A percentile compares a stretch with the other conserved stretches of the same genome.
Evolutionary conservation across 2,329 filamentous ascomycete genomes (phyloP).

Genomic region (Elsinoe australis): DNA sequence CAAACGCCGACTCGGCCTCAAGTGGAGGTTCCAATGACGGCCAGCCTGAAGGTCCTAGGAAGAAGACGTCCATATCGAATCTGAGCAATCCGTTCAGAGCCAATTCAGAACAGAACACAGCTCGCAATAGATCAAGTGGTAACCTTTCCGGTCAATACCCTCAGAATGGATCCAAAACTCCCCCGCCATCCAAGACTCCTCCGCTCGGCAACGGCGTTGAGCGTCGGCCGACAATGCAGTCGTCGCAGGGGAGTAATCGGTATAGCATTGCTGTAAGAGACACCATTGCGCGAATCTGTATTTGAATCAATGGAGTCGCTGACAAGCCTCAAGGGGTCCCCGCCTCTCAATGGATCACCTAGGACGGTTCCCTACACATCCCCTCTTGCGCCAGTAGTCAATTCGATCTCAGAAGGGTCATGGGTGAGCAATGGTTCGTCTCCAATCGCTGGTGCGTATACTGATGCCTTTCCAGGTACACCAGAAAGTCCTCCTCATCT

Average conservation of each 20-base stretch:
- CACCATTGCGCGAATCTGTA: slow-evolving; percentile 3
- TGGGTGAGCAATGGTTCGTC: slow-evolving; percentile 55
- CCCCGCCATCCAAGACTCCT: slow-evolving; percentile 29
- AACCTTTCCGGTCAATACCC: slow-evolving; percentile 54
- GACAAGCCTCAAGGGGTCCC: slow-evolving; percentile 30
- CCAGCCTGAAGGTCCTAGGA: slow-evolving; percentile 47
- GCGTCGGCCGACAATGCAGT: slow-evolving; percentile 25
- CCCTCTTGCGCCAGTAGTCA: slow-evolving; percentile 69
- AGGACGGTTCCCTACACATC: slow-evolving; percentile 48
- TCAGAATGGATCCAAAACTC: slow-evolving; percentile 35
- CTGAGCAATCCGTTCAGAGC: slow-evolving; percentile 47
- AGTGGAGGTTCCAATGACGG: slow-evolving; percentile 24
- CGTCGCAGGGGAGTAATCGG: slow-evolving; percentile 43
- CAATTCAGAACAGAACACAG: slow-evolving; percentile 29
- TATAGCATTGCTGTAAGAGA: slow-evolving; percentile 47
- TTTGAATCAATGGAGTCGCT: slow-evolving; percentile 5
- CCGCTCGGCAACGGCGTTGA: slow-evolving; percentile 26
- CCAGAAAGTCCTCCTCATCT: slow-evolving; percentile 78
- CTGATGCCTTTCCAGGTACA: slow-evolving; percentile 56
- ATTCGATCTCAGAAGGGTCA: slow-evolving; percentile 71
- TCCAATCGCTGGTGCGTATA: not conserved
- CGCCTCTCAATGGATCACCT: slow-evolving; percentile 41
- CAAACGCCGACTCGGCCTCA: slow-evolving; percentile 40
- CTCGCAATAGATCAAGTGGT: slow-evolving; percentile 52
- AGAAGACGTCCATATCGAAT: slow-evolving; percentile 52